A percentile compares a stretch with the other conserved stretches of the same genome.
Evolutionary conservation across 2,329 filamentous ascomycete genomes (phyloP).

Genomic region (Botrytis byssoidea): DNA sequence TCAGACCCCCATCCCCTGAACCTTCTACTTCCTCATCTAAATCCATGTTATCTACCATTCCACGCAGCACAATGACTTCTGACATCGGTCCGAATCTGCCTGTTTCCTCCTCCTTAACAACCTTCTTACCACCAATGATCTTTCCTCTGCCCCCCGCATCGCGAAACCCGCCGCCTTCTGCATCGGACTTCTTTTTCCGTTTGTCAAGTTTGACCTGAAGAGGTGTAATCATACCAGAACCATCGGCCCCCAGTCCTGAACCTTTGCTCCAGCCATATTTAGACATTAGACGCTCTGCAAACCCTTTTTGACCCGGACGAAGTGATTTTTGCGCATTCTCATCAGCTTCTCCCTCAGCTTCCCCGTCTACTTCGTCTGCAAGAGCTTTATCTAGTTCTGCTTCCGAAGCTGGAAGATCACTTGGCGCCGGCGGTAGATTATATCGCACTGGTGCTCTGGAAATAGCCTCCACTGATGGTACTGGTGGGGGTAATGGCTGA

Average conservation of each 20-base stretch:
- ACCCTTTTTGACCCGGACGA: conserved; percentile 77
- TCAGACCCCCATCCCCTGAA: conserved; percentile 60
- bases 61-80: conserved; percentile 75
- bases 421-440: conserved; percentile 50
- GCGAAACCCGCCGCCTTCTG: conserved; percentile 75
- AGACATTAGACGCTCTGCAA: conserved; percentile 82
- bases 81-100: conserved; percentile 71
- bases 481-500: conserved; percentile 35
- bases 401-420: conserved; percentile 52
- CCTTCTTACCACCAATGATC: conserved; percentile 73
- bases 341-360: conserved; percentile 37
- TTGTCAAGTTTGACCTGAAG: conserved; percentile 84
- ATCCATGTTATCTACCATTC: conserved; percentile 86
- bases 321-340: conserved; percentile 53
- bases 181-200: conserved; percentile 73
- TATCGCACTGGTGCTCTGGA: conserved; percentile 79
- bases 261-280: conserved; percentile 95
- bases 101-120: conserved; percentile 42
- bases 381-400: conserved; percentile 50
- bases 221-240: conserved; percentile 80
- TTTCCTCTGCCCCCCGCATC: conserved; percentile 66
- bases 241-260: conserved; percentile 78
- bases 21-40: conserved; percentile 72
- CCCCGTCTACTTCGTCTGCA: conserved; percentile 40
- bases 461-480: conserved; percentile 55